A percentile compares a stretch with the other conserved stretches of the same genome.
These are phyloP conservation scores for Ceratobasidium sp. DNA, from an alignment of 1,284 basidiomycete genomes.

Conservation along the genomic window DNA sequence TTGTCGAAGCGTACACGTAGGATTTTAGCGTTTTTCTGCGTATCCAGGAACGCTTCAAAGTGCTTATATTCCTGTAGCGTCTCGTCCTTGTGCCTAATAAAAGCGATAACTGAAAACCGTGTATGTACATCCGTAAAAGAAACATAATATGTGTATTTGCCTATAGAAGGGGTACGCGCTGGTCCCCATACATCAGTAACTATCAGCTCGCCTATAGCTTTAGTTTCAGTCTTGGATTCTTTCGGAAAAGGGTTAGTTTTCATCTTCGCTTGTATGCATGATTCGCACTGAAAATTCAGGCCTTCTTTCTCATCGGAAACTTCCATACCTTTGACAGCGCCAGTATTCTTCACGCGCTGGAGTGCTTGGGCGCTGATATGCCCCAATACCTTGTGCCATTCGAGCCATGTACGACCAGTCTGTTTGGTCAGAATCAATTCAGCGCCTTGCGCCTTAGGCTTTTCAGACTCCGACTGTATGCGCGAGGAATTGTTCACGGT, in stretches of 20 bases:
- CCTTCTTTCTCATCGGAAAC: conserved; percentile 46
- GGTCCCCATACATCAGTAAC: conserved; percentile 51
- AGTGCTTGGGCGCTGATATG: conserved; percentile 51
- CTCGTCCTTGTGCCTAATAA: conserved; percentile 49
- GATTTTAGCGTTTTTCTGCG: background rate
- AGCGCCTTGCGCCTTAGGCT: background rate
- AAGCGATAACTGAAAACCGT: conserved; percentile 45
- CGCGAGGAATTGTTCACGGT: background rate
- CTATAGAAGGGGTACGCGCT: conserved; percentile 43
- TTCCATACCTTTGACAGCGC: conserved; percentile 52
- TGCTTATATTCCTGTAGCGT: background rate
- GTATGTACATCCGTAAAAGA: conserved; percentile 51
- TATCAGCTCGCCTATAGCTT: conserved; percentile 48
- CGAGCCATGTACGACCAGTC: conserved; percentile 47
- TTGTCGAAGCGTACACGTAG: conserved; percentile 36
- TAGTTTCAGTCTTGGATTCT: conserved; percentile 41
- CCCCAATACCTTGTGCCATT: conserved; percentile 55
- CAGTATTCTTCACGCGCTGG: conserved; percentile 47
- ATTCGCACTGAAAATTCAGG: conserved; percentile 44
- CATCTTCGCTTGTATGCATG: conserved; percentile 49
- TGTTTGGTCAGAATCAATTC: background rate
- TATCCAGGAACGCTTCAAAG: background rate
- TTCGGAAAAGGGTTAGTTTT: conserved; percentile 48
- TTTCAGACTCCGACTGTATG: conserved; percentile 2
- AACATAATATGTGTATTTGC: conserved; percentile 48